Base-by-base conservation (phyloP, 768 basidiomycete species). In the Holtermannia corniformis region DNA sequence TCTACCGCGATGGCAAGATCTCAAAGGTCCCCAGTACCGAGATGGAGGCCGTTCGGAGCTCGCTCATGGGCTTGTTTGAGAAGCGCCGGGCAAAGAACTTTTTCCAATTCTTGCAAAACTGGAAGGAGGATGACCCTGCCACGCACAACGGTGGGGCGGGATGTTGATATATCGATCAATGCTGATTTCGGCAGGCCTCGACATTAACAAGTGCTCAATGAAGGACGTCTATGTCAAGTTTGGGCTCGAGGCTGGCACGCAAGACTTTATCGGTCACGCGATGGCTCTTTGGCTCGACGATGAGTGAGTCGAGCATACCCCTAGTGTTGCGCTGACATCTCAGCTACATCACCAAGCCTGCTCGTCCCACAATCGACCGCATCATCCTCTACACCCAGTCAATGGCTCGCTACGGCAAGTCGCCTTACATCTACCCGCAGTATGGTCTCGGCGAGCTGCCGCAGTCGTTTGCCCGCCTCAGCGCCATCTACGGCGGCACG, bases 401-500 rank as follows among this genome's bases (percentile, higher is more conserved):
- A 19, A 96, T 99, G 91, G 90, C 93, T 16, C 86, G 93, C 47
- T 99, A 93, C 74, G 95, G 93, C 63, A 97, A 99, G 75, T 97
- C 95, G 12, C 95, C 95, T 0, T 99, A 99, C 78, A 95, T 99
- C 69, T 99, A 99, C 77, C 95, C 95, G 14, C 80, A 96, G 37
- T 99, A 97, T 73, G 95, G 95, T 58, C 86, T 99, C 54, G 95
- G 95, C 61, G 95, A 99, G 72, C 86, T 99, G 47, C 95, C 95
- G 10, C 95, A 99, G 71, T 88, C 95, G 2, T 99, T 99, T 69
- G 95, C 95, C 5, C 89, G 95, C 64, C 82, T 99, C 50, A 90
- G 87, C 57, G 95, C 95, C 60, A 96, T 99, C 71, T 96, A 99
- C 69, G 95, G 95, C 40, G 95, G 95, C 41, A 99, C 95, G 12